Base-by-base conservation (phyloP, 768 basidiomycete genomes). In the Collybiopsis confluens region DNA sequence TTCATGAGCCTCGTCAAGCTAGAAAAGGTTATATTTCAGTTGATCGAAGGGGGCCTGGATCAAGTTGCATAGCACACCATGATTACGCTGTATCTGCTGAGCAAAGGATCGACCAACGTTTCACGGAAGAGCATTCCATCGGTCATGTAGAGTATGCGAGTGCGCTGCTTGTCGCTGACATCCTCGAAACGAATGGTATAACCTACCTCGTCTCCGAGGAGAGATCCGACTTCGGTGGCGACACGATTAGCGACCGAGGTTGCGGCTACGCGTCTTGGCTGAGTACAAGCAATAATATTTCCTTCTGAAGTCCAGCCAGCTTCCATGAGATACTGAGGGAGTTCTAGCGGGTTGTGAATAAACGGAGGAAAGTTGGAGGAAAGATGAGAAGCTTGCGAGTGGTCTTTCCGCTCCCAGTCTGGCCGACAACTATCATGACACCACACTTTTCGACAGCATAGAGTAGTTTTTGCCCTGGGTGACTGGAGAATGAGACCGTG, bases 1-100 rank as follows among this genome's bases (percentile, higher is more conserved):
- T 65, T 99, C 97, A 65, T 99, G 97, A 0, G 93, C 97, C 73
- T 98, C 97, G 61, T 99, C 97, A 44, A 99, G 86, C 94, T 96
- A 30, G 41, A 48, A 8, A 23, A 52, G 43, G 40, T n/a, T n/a
- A n/a, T n/a, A 24, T 51, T 37, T 56, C 40, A 30, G 11, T 42
- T 13, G 45, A 30, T 55, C 36, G 11, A 41, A 33, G 26, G 30
- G 33, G 13, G 30, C 54, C n/a, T n/a, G n/a, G 21, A 15, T 38
- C 49, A 54, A 57, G 44, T n/a, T 37, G 36, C 21, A 16, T 3
- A 54, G 66, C 77, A 45, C 59, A 88, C 93, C 94, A 99, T 98
- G 56, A 98, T 88, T 9, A 94, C 92, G 62, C 92, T 96, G 63
- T 95, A 98, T 23, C 87, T 85, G 65, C 88, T 92, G 48, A 99